These are phyloP conservation scores for Mycena indigotica DNA, from an alignment of 768 basidiomycete species.

Conservation along the genomic window DNA sequence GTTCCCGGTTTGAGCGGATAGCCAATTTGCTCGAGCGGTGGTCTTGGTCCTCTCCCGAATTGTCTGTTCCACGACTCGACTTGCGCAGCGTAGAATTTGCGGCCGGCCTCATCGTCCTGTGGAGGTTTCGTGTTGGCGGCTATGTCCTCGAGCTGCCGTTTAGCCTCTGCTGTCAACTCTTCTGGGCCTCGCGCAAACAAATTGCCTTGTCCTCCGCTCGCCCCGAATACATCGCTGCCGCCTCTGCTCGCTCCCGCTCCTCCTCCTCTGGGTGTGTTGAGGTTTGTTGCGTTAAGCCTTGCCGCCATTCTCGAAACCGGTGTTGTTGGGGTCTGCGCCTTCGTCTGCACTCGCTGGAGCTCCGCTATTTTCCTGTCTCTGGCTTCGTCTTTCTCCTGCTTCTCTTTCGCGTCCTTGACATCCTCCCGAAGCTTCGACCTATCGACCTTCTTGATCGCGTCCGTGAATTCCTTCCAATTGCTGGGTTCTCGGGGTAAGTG, in stretches of 20 bases:
- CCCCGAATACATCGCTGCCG: not conserved
- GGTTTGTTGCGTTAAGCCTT: not conserved
- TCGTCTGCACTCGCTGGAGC: not conserved
- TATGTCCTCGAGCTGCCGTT: not conserved
- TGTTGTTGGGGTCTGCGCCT: not conserved
- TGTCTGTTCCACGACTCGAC: conserved; percentile 3
- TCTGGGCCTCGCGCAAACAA: not conserved
- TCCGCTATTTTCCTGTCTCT: not conserved
- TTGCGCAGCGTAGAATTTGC: not conserved
- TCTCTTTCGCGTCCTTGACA: not conserved
- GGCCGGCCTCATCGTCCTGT: not conserved
- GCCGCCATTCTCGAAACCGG: not conserved
- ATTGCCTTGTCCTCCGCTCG: not conserved
- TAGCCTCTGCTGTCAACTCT: conserved; percentile 3
- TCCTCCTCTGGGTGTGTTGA: not conserved
- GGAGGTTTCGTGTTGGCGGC: not conserved
- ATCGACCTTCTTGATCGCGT: conserved; percentile 5
- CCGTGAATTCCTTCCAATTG: not conserved
- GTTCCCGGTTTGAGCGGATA: conserved; percentile 17
- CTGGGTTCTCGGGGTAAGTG: not conserved
- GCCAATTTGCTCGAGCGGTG: not conserved
- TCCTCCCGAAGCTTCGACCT: conserved; percentile 1
- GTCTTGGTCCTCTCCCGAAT: not conserved
- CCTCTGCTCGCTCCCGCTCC: not conserved
- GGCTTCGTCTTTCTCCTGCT: not conserved